phyloP scores from a whole-genome alignment of 2,329 filamentous ascomycete genomes.

The Ophiosphaerella narmari region DNA sequence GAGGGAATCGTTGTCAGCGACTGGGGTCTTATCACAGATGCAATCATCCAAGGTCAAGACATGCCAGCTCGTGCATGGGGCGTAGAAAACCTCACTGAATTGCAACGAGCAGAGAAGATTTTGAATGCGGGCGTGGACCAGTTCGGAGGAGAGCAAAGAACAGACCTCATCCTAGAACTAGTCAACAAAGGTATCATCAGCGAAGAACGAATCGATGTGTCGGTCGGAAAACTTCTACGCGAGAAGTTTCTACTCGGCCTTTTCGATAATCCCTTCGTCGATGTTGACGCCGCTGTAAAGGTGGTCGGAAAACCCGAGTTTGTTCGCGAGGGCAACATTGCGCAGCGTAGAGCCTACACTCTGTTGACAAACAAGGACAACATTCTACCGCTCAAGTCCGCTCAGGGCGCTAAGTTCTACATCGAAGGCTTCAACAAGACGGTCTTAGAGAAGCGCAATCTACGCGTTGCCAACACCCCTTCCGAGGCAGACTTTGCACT shows the following conservation, averaged over 20 bases:
- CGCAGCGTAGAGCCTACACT: conserved; percentile 45
- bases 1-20: conserved; percentile 58
- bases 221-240: conserved; percentile 52
- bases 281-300: conserved; percentile 48
- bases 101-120: conserved; percentile 51
- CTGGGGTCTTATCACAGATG: conserved; percentile 59
- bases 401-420: conserved; percentile 36
- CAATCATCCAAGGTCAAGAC: conserved; percentile 48
- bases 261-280: conserved; percentile 58
- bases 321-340: conserved; percentile 42
- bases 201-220: conserved; percentile 53
- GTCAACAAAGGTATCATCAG: conserved; percentile 49
- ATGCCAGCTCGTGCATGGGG: conserved; percentile 59
- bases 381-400: conserved; percentile 33
- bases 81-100: conserved; percentile 51
- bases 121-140: conserved; percentile 59
- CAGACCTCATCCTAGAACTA: conserved; percentile 56
- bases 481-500: conserved; percentile 51
- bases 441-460: conserved; percentile 34
- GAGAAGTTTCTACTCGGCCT: conserved; percentile 60
- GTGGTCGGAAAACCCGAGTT: conserved; percentile 55
- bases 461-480: conserved; percentile 42
- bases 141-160: conserved; percentile 56
- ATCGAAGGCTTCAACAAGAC: conserved; percentile 43
- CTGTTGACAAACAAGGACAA: conserved; percentile 44